Percentiles rank a stretch among this genome's conserved stretches.
Evolutionary conservation across 2,329 filamentous ascomycete species (phyloP).

Genomic region (Fusarium odoratissimum): DNA sequence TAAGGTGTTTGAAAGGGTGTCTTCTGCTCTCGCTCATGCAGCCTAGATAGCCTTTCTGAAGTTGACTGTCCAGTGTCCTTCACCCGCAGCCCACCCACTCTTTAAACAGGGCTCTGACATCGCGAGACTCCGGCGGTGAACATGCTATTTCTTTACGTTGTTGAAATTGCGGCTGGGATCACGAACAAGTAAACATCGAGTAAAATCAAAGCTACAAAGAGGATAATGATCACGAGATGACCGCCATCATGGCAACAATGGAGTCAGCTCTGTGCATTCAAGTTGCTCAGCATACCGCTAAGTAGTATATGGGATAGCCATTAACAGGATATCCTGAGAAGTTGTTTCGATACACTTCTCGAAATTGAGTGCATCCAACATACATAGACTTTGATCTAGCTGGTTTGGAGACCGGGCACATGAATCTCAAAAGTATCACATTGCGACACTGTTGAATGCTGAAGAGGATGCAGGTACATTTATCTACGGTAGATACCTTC

Average conservation of each 20-base stretch:
- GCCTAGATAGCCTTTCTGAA: conserved; percentile 19
- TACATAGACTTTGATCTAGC: conserved; percentile 4
- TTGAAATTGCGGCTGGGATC: conserved; percentile 13
- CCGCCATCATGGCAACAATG: not conserved
- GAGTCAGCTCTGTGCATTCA: conserved; percentile 5
- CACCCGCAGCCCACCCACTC: conserved; percentile 37
- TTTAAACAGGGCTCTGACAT: conserved; percentile 17
- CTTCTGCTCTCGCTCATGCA: conserved; percentile 38
- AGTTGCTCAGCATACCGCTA: conserved; percentile 15
- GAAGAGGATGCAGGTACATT: conserved; percentile 24
- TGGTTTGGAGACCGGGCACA: conserved; percentile 4
- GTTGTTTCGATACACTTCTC: not conserved
- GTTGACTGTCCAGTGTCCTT: conserved; percentile 30
- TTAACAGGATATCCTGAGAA: not conserved
- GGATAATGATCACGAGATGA: conserved; percentile 24
- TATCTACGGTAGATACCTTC: conserved; percentile 6
- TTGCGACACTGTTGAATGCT: conserved; percentile 1
- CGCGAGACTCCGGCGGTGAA: conserved; percentile 44
- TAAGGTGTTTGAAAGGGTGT: conserved; percentile 17
- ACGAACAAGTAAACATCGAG: conserved; percentile 1
- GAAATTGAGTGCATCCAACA: not conserved
- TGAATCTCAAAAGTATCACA: not conserved
- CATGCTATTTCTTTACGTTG: conserved; percentile 5
- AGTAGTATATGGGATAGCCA: conserved; percentile 12
- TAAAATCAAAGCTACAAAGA: not conserved